Evolutionary conservation across 2,329 filamentous ascomycete genomes (phyloP).

Genomic region (Neoscytalidium dimidiatum): DNA sequence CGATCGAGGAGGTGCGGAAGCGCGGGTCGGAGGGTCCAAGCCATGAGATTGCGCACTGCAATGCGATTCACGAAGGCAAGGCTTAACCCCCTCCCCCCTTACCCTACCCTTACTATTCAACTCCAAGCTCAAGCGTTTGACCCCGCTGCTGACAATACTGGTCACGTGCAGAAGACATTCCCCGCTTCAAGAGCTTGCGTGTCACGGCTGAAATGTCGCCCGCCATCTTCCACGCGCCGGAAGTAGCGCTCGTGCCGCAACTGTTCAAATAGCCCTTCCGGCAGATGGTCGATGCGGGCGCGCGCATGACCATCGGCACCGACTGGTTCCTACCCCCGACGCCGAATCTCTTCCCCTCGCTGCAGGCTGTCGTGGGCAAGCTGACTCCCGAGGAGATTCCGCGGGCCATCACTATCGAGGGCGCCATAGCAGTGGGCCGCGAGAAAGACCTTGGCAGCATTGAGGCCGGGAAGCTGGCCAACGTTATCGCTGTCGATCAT

Average conservation of each 20-base stretch:
- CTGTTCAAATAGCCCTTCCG: slow-evolving; percentile 33
- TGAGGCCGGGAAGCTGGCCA: slow-evolving; percentile 35
- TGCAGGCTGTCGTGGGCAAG: slow-evolving; percentile 11
- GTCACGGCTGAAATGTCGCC: slow-evolving; percentile 40
- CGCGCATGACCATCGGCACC: slow-evolving; percentile 35
- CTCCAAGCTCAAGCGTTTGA: no score
- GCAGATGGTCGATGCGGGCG: slow-evolving; percentile 28
- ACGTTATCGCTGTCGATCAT: slow-evolving; percentile 33
- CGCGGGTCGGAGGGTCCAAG: slow-evolving; percentile 29
- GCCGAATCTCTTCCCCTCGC: slow-evolving; percentile 23
- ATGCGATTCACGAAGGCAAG: slow-evolving; percentile 25
- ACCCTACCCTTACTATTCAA: no score
- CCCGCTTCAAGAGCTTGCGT: slow-evolving; percentile 30
- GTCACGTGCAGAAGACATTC: slow-evolving; percentile 32
- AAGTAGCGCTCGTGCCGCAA: slow-evolving; percentile 20
- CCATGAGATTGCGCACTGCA: slow-evolving; percentile 33
- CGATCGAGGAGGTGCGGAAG: slow-evolving; percentile 29
- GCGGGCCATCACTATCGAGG: slow-evolving; percentile 31
- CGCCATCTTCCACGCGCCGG: slow-evolving; percentile 29
- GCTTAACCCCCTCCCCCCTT: no score
- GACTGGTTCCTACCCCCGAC: slow-evolving; percentile 26
- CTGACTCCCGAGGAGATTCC: slow-evolving; percentile 13
- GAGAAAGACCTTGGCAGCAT: slow-evolving; percentile 33
- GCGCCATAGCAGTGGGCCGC: slow-evolving; percentile 30
- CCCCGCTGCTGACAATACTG: no score